Percentiles rank a stretch among this genome's conserved stretches.
Conservation (phyloP, 2,329 filamentous ascomycete genomes). For the Claviceps quebecensis region DNA sequence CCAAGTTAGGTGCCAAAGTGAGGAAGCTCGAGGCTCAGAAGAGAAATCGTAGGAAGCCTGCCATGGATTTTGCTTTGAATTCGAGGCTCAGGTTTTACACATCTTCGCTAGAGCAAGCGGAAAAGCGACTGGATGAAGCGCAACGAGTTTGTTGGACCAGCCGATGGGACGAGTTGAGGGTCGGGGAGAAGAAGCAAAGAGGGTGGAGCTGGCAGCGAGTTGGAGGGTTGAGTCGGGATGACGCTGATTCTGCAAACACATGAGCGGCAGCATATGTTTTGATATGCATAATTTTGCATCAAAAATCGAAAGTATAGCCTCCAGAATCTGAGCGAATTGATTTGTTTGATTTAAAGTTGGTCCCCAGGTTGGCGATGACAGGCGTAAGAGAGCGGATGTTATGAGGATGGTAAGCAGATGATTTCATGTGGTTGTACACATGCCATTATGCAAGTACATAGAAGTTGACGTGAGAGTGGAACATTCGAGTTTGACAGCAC, state of each 20-base stretch:
- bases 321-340: conserved; percentile 3
- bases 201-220: neutral
- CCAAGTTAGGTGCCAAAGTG: neutral
- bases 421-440: neutral
- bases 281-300: neutral
- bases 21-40: neutral
- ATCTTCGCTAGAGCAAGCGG: neutral
- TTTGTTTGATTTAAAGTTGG: neutral
- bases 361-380: neutral
- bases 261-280: conserved; percentile 4
- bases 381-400: neutral
- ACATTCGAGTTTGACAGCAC: neutral
- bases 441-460: neutral
- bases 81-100: neutral
- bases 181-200: conserved; percentile 1
- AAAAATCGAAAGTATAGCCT: neutral
- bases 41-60: neutral
- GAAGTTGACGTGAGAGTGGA: neutral
- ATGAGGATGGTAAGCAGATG: neutral
- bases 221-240: neutral
- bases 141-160: conserved; percentile 4
- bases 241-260: neutral
- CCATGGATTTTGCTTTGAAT: neutral
- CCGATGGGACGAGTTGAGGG: conserved; percentile 3
- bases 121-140: conserved; percentile 3